phyloP scores from a whole-genome alignment of 352 stramenopile genomes.

The Phytophthora agathidicida region DNA sequence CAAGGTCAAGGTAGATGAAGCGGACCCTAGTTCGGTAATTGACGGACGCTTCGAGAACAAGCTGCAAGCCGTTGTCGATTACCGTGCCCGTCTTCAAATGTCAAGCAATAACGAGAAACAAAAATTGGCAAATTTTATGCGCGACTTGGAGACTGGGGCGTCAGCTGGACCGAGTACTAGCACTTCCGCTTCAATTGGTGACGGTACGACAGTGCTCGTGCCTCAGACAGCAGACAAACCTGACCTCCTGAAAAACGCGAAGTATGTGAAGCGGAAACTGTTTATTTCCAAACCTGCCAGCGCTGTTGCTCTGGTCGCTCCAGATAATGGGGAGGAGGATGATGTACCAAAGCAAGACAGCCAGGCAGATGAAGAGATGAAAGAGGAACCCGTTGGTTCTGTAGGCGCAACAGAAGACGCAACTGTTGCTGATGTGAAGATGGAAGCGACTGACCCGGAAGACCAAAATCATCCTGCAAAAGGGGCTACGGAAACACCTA shows the following conservation, averaged over 20 bases:
- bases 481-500: not conserved
- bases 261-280: constrained; percentile 65
- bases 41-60: constrained; percentile 59
- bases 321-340: not conserved
- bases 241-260: constrained; percentile 31
- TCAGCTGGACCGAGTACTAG: not conserved
- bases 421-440: constrained; percentile 14
- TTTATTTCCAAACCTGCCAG: constrained; percentile 26
- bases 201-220: constrained; percentile 4
- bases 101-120: constrained; percentile 73
- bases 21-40: constrained; percentile 16
- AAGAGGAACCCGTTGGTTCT: constrained; percentile 16
- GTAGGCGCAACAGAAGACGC: not conserved
- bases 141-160: constrained; percentile 35
- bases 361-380: constrained; percentile 25
- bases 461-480: not conserved
- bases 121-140: constrained; percentile 53
- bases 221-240: constrained; percentile 4
- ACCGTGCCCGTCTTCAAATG: constrained; percentile 75
- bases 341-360: not conserved
- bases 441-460: constrained; percentile 18
- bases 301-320: not conserved
- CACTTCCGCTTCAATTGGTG: not conserved
- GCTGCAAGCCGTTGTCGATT: constrained; percentile 75
- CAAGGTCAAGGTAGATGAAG: constrained; percentile 41